phyloP scores from a whole-genome alignment of 2,329 filamentous ascomycete genomes.

The Colletotrichum sp. region DNA sequence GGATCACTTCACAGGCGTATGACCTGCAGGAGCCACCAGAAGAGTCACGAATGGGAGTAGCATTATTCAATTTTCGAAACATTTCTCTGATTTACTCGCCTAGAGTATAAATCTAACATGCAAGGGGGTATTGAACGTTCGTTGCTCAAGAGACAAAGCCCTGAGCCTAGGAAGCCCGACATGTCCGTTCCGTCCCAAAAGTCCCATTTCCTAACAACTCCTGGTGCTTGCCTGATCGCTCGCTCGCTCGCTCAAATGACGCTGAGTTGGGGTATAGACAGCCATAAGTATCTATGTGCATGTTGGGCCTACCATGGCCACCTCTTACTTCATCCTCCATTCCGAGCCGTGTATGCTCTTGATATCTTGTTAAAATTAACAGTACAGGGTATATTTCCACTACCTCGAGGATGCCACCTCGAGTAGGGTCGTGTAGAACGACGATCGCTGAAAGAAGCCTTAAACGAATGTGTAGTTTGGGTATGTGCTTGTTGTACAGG shows the following conservation, averaged over 20 bases:
- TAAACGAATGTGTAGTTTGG: conserved; percentile 2
- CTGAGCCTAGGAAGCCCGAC: neutral
- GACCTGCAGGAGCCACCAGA: neutral
- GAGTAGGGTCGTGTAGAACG: neutral
- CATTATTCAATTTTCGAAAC: neutral
- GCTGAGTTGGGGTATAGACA: conserved; percentile 21
- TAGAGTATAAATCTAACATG: conserved; percentile 10
- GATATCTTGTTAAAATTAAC: conserved; percentile 8
- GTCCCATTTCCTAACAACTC: conserved; percentile 10
- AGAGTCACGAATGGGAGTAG: neutral
- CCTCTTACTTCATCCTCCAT: neutral
- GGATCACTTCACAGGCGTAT: neutral
- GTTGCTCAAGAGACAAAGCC: neutral
- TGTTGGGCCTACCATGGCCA: neutral
- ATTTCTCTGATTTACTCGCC: conserved; percentile 2
- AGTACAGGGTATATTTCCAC: conserved; percentile 17
- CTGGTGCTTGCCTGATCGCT: neutral
- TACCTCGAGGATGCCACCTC: neutral
- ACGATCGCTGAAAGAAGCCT: neutral
- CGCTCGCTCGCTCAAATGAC: conserved; percentile 22
- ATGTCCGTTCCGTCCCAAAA: neutral
- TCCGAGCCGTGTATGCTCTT: conserved; percentile 3
- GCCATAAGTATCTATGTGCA: conserved; percentile 12
- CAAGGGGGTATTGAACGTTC: conserved; percentile 18
- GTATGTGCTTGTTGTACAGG: conserved; percentile 8